Conservation (phyloP, 371 early-diverging fungal genomes). For the Circinella umbellata region DNA sequence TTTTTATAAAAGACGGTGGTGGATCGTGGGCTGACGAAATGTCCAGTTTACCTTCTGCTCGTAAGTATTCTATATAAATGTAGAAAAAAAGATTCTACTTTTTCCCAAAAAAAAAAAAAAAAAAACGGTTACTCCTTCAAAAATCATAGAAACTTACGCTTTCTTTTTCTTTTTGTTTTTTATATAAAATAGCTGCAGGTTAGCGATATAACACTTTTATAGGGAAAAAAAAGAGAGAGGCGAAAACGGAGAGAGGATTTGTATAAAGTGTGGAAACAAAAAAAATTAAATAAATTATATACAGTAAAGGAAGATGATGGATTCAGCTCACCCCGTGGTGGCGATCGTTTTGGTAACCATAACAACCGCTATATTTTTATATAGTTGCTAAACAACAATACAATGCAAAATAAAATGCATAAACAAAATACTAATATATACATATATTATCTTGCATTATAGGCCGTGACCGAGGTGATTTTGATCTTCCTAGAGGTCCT, state of each 20-base stretch:
- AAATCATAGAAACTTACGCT: conserved; percentile 1
- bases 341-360: conserved; percentile 21
- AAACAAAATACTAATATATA: too few species aligned
- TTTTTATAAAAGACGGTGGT: conserved; percentile 33
- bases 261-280: conserved; percentile 2
- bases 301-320: conserved; percentile 27
- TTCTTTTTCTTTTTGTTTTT: conserved; percentile 15
- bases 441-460: neutral
- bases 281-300: conserved; percentile 4
- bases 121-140: conserved; percentile 2
- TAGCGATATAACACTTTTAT: conserved; percentile 19
- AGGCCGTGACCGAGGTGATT: conserved; percentile 12
- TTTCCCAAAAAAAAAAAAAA: neutral
- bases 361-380: too few species aligned
- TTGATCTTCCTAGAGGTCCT: conserved; percentile 29
- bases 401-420: too few species aligned
- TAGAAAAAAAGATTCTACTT: neutral
- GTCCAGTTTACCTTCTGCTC: conserved; percentile 86
- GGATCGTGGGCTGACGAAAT: conserved; percentile 95
- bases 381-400: too few species aligned
- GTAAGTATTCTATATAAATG: conserved; percentile 52
- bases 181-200: conserved; percentile 39
- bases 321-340: conserved; percentile 19
- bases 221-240: conserved; percentile 4
- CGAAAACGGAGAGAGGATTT: neutral